phyloP scores from a whole-genome alignment of 371 early-diverging fungal genomes.

The Paraphysoderma sedebokerense region DNA sequence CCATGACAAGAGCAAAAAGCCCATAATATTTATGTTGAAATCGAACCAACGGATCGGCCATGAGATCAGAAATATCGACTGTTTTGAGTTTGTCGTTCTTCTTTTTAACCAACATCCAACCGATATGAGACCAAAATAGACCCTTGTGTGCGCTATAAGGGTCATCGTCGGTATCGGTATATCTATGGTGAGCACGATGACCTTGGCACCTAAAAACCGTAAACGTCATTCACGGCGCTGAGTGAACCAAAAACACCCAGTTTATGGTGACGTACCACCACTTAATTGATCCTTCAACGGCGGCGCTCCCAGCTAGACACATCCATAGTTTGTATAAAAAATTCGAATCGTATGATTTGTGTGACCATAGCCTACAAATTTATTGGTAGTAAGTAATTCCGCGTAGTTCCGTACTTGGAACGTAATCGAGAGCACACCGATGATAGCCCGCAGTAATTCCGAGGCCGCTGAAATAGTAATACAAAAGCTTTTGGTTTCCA shows the following conservation, averaged over 20 bases:
- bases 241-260: not conserved
- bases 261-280: slow-evolving; percentile 14
- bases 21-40: slow-evolving; percentile 75
- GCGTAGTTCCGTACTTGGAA: no score
- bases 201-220: slow-evolving; percentile 3
- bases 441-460: slow-evolving; percentile 89
- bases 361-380: slow-evolving; percentile 61
- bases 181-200: slow-evolving; percentile 20
- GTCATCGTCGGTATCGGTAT: slow-evolving; percentile 16
- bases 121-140: slow-evolving; percentile 19
- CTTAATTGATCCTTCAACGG: slow-evolving; percentile 15
- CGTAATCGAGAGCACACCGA: no score
- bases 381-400: no score
- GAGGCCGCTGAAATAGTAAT: slow-evolving; percentile 67
- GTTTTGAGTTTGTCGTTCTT: slow-evolving; percentile 39
- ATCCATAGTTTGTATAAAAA: slow-evolving; percentile 24
- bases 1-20: slow-evolving; percentile 43
- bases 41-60: slow-evolving; percentile 49
- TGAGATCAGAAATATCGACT: slow-evolving; percentile 70
- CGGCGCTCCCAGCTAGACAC: slow-evolving; percentile 10
- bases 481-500: no score
- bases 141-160: slow-evolving; percentile 15
- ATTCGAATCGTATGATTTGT: slow-evolving; percentile 49
- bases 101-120: slow-evolving; percentile 28
- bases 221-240: not conserved